Evolutionary conservation across 352 stramenopile genomes (phyloP).

Genomic region (Globisporangium spinosum): DNA sequence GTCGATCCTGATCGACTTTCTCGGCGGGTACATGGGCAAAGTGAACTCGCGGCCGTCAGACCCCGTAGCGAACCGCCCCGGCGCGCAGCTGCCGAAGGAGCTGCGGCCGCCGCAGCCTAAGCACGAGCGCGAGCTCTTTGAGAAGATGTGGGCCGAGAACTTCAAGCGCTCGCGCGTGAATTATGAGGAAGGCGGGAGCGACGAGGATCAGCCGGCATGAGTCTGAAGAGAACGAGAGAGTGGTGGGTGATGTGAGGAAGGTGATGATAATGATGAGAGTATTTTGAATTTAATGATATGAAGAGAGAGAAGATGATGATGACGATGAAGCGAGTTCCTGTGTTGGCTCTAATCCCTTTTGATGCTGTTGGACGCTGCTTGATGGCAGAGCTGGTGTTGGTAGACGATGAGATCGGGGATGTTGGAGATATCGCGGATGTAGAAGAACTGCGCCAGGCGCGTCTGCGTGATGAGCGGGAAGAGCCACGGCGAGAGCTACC

Average conservation of each 20-base stretch:
- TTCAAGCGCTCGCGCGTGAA: slow-evolving; percentile 90
- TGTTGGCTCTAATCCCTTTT: slow-evolving; percentile 14
- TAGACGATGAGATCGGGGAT: slow-evolving; percentile 79
- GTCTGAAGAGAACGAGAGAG: not conserved
- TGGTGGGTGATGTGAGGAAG: not conserved
- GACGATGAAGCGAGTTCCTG: not conserved
- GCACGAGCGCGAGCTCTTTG: slow-evolving; percentile 93
- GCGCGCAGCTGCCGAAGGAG: slow-evolving; percentile 81
- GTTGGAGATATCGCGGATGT: slow-evolving; percentile 66
- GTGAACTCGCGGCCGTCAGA: slow-evolving; percentile 76
- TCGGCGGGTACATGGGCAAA: slow-evolving; percentile 71
- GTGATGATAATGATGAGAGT: not conserved
- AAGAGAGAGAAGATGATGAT: slow-evolving; percentile 4
- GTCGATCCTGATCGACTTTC: slow-evolving; percentile 71
- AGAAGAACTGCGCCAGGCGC: slow-evolving; percentile 51
- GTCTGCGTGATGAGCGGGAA: slow-evolving; percentile 57
- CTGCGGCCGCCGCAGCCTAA: slow-evolving; percentile 90
- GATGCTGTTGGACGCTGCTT: not conserved
- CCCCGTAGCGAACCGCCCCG: slow-evolving; percentile 53
- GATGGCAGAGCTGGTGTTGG: slow-evolving; percentile 56
- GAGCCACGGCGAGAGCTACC: slow-evolving; percentile 43
- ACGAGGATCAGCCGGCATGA: slow-evolving; percentile 3
- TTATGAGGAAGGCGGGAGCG: slow-evolving; percentile 28
- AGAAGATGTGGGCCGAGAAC: slow-evolving; percentile 97
- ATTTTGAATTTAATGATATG: slow-evolving; percentile 21